phyloP scores from a whole-genome alignment of 2,329 filamentous ascomycete genomes.

The Sporothrix dimorphospora region DNA sequence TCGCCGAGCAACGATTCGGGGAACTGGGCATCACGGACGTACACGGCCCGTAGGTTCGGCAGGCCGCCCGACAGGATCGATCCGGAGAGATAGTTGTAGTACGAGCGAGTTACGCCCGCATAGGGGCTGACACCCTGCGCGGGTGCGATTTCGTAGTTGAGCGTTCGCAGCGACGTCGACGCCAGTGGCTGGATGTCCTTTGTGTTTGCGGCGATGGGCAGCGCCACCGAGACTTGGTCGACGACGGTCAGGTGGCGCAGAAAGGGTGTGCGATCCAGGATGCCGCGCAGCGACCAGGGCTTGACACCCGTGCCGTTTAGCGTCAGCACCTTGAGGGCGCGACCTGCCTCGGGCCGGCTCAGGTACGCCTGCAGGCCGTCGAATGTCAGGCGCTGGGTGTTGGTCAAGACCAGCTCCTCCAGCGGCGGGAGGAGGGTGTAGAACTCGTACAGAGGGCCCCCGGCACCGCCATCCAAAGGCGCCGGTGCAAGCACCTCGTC shows the following conservation, averaged over 20 bases:
- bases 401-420: conserved; percentile 71
- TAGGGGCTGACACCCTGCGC: conserved; percentile 59
- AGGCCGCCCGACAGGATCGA: conserved; percentile 77
- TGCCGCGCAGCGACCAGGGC: conserved; percentile 60
- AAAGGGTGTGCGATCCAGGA: conserved; percentile 60
- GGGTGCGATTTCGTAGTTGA: conserved; percentile 83
- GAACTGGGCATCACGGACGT: conserved; percentile 83
- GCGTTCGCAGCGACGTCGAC: conserved; percentile 68
- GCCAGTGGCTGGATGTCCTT: conserved; percentile 61
- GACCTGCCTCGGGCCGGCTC: conserved; percentile 59
- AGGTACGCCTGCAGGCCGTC: conserved; percentile 72
- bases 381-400: conserved; percentile 71
- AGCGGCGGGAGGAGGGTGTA: conserved; percentile 75
- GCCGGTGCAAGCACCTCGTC: conserved; percentile 71
- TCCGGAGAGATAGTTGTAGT: conserved; percentile 85
- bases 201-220: conserved; percentile 52
- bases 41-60: conserved; percentile 74
- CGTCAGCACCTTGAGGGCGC: conserved; percentile 67
- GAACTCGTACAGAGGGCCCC: conserved; percentile 44
- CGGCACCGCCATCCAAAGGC: background rate
- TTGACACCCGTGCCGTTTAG: conserved; percentile 73
- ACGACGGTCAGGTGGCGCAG: conserved; percentile 62
- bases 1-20: conserved; percentile 75
- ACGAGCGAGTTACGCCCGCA: conserved; percentile 58
- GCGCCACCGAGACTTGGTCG: conserved; percentile 53